A percentile compares a stretch with the other conserved stretches of the same genome.
phyloP scores from a whole-genome alignment of 805 yeast species.

The Nakazawaea holstii region DNA sequence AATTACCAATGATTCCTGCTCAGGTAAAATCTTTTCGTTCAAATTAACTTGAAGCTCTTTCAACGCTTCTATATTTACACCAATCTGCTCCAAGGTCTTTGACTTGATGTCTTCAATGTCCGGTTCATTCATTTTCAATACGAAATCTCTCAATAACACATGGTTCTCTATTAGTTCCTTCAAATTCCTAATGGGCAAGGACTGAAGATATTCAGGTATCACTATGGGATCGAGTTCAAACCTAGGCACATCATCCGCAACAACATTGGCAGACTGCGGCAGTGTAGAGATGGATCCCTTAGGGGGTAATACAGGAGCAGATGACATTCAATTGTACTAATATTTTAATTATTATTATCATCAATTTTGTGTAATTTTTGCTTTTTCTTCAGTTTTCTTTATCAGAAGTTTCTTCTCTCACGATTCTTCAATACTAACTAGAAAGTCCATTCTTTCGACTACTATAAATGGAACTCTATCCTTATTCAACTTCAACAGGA shows the following conservation, averaged over 20 bases:
- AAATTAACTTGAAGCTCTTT: background rate
- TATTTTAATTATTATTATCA: too few species aligned
- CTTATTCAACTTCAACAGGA: too few species aligned
- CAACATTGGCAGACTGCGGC: too few species aligned
- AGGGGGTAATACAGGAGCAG: too few species aligned
- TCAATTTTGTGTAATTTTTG: too few species aligned
- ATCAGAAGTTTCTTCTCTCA: too few species aligned
- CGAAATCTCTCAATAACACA: conserved; percentile 1
- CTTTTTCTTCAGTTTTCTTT: too few species aligned
- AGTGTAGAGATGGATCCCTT: too few species aligned
- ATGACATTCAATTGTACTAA: too few species aligned
- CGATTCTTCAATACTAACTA: too few species aligned
- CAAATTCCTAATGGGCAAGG: conserved; percentile 1
- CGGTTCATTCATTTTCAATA: background rate
- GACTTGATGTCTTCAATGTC: background rate
- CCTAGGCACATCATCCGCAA: background rate
- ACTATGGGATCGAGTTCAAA: background rate
- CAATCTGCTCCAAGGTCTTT: background rate
- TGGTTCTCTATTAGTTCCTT: conserved; percentile 2
- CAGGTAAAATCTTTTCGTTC: background rate
- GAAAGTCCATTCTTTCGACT: too few species aligned
- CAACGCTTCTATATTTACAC: background rate
- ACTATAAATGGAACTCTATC: too few species aligned
- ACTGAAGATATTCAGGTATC: conserved; percentile 3
- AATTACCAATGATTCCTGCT: background rate